Evolutionary conservation across 2,329 filamentous ascomycete genomes (phyloP).

Genomic region (Coniochaeta sp.): DNA sequence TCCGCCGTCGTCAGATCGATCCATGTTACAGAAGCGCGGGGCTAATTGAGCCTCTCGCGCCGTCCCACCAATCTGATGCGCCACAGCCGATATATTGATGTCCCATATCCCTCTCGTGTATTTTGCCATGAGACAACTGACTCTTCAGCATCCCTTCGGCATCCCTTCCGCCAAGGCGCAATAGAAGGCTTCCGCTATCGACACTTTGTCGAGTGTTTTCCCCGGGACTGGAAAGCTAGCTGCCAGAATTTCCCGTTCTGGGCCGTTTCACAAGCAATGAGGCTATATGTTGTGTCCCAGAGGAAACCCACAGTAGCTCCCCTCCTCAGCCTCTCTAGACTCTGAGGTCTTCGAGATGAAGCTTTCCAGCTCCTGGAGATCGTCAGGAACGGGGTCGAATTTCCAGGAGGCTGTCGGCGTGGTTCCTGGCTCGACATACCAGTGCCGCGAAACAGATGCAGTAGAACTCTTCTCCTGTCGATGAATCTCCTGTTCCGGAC

Average conservation of each 20-base stretch:
- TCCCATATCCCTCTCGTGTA: not conserved
- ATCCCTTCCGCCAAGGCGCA: not conserved
- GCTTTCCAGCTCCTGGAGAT: not conserved
- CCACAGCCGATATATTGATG: not conserved
- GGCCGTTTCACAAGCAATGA: not conserved
- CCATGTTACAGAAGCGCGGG: slow-evolving; percentile 8
- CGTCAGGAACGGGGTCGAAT: not conserved
- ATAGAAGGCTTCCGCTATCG: not conserved
- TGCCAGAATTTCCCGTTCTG: not conserved
- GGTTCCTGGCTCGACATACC: not conserved
- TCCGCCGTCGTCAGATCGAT: not conserved
- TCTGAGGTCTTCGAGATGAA: not conserved
- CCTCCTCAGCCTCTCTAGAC: not conserved
- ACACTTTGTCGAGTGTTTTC: not conserved
- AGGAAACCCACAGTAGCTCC: not conserved
- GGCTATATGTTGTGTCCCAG: not conserved
- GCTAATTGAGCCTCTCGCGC: slow-evolving; percentile 5
- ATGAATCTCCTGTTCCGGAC: not conserved
- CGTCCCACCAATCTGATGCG: slow-evolving; percentile 2
- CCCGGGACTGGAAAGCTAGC: not conserved
- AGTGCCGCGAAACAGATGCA: not conserved
- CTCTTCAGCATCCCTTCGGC: not conserved
- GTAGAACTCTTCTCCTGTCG: not conserved
- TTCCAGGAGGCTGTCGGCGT: not conserved
- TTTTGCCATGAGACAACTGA: slow-evolving; percentile 1